Evolutionary conservation across 2,329 filamentous ascomycete species (phyloP).

Genomic region (Blastomyces silverae): DNA sequence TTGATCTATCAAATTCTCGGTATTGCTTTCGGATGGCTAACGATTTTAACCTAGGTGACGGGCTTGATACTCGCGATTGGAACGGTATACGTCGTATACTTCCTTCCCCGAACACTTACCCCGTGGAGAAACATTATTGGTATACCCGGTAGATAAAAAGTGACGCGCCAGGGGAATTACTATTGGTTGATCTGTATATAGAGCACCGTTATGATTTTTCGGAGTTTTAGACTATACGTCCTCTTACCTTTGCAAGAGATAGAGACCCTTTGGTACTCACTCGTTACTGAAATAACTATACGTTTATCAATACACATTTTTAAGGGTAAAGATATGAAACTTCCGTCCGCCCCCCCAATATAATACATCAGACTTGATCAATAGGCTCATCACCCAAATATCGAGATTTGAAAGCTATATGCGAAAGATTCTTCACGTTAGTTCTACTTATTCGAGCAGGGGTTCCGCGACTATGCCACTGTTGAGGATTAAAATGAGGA

Average conservation of each 20-base stretch:
- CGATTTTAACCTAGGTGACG: slow-evolving; percentile 38
- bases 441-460: not conserved
- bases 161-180: not conserved
- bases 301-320: slow-evolving; percentile 7
- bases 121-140: slow-evolving; percentile 45
- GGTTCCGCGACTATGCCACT: not conserved
- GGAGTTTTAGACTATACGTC: slow-evolving; percentile 12
- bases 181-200: not conserved
- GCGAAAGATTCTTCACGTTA: slow-evolving; percentile 20
- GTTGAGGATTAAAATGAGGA: not conserved
- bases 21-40: slow-evolving; percentile 13
- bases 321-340: slow-evolving; percentile 2
- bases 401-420: slow-evolving; percentile 32
- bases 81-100: slow-evolving; percentile 47
- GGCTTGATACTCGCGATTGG: slow-evolving; percentile 45
- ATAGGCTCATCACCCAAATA: slow-evolving; percentile 35
- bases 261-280: not conserved
- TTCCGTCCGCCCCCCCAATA: not conserved
- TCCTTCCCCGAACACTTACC: slow-evolving; percentile 43
- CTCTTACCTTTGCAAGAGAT: not conserved
- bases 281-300: slow-evolving; percentile 2
- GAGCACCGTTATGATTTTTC: slow-evolving; percentile 7
- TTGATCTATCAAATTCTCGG: not conserved
- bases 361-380: slow-evolving; percentile 4
- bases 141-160: slow-evolving; percentile 33